phyloP scores from a whole-genome alignment of 805 yeast species.

The Starmera caribaea region DNA sequence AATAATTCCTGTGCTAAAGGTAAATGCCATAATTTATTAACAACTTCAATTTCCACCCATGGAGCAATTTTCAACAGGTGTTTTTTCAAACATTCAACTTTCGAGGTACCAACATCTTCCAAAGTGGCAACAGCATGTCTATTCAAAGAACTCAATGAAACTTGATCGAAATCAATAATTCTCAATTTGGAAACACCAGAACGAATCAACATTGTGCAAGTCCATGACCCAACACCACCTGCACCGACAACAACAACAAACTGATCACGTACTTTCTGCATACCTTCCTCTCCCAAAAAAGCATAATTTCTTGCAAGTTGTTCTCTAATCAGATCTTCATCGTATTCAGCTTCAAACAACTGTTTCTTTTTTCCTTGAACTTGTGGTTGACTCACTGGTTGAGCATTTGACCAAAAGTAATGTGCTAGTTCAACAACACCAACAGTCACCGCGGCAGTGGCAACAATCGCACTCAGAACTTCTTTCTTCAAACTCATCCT shows the following conservation, averaged over 20 bases:
- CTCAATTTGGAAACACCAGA: constrained; percentile 78
- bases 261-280: constrained; percentile 59
- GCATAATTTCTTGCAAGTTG: constrained; percentile 93
- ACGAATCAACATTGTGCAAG: constrained; percentile 79
- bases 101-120: constrained; percentile 85
- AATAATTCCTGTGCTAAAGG: constrained; percentile 56
- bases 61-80: constrained; percentile 76
- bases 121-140: constrained; percentile 93
- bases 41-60: constrained; percentile 80
- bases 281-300: constrained; percentile 80
- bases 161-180: constrained; percentile 93
- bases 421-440: constrained; percentile 19
- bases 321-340: constrained; percentile 73
- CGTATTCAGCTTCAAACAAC: constrained; percentile 20
- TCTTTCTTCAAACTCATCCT: constrained; percentile 19
- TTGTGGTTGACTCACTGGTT: constrained; percentile 1
- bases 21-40: constrained; percentile 68
- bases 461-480: constrained; percentile 20
- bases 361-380: constrained; percentile 2
- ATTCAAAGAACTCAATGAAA: constrained; percentile 81
- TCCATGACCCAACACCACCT: constrained; percentile 99
- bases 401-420: not conserved
- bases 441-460: constrained; percentile 21
- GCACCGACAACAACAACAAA: constrained; percentile 80
- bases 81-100: constrained; percentile 69